Evolutionary conservation across 331 rosid genomes (phyloP), one percentile per base, ranked within the genome.

Genomic region (Rosa hybrid): DNA sequence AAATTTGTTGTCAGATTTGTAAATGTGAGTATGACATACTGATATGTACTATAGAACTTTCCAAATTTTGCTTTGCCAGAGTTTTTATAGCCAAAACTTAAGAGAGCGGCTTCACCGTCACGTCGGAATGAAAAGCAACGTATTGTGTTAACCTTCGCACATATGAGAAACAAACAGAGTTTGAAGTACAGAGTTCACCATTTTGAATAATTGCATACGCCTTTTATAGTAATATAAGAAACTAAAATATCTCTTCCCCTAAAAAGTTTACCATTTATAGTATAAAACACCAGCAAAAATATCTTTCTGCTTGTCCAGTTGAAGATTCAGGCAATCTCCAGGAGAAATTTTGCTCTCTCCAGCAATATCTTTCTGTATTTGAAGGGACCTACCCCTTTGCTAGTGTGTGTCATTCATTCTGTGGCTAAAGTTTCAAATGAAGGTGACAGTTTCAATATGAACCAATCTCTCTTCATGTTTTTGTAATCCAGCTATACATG

Each of bases 331-430:
- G 71, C 18, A 60, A 60, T 25, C 57, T 16, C 14, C 54, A 21
- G 2, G 38, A 17, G 5, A 12, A 39, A n/a, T 38, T 8, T 38
- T 8, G 45, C 20, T 60, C 25, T 25, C 7, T 48, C 4, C 38
- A 34, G 39, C 4, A 34, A 34, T 34, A 34, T 34, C 39, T 34
- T 51, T 12, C 16, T 41, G 39, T 34, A 34, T 51, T 72, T 2
- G 64, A 76, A 44, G 79, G 75, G 77, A 16, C 77, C 77, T 73
- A 73, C 46, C 2, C 49, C 17, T 50, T 50, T 51, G 64, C 30
- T 30, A 16, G 2, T 20, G 2, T 75, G 44, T 75, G 44, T 57
- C 78, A 14, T 57, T 57, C 69, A 25, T n/a, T 57, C 8, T 0
- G n/a, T 75, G 18, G 71, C 12, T 75, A 0, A 25, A 23, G n/a